phyloP scores from a whole-genome alignment of 1,139 yeast genomes.

The Blastobotrys buckinghamii region DNA sequence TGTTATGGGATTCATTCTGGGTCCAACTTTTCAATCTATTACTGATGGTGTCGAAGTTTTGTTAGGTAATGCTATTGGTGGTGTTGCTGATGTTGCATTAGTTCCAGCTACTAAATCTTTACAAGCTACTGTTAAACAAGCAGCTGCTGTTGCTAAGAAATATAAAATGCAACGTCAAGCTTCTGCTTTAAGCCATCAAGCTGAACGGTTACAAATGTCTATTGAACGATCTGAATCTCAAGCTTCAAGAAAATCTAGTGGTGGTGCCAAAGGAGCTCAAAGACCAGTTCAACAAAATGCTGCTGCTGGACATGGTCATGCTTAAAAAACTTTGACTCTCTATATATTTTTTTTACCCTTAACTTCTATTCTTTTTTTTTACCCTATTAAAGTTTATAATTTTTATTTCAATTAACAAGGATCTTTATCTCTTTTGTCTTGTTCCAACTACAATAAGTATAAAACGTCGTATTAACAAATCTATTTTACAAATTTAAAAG shows the following conservation, averaged over 20 bases:
- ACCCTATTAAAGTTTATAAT: no score
- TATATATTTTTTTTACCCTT: background rate
- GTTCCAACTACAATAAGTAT: no score
- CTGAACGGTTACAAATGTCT: conserved; percentile 5
- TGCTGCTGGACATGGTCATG: background rate
- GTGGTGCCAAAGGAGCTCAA: background rate
- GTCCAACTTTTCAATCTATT: conserved; percentile 30
- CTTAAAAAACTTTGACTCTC: no score
- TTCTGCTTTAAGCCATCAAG: background rate
- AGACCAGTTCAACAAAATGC: background rate
- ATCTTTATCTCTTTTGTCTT: no score
- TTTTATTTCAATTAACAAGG: no score
- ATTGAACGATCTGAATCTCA: background rate
- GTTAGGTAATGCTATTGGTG: conserved; percentile 28
- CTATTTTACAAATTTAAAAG: background rate
- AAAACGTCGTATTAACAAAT: no score
- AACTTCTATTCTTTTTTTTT: no score
- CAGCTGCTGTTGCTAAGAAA: conserved; percentile 19
- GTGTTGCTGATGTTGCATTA: conserved; percentile 19
- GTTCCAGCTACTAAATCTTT: conserved; percentile 20
- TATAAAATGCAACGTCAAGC: conserved; percentile 13
- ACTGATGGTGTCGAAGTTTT: conserved; percentile 32
- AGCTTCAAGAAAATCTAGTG: background rate
- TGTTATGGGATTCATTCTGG: conserved; percentile 24
- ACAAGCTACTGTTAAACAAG: conserved; percentile 18